Evolutionary conservation across 2,329 filamentous ascomycete species (phyloP).

Genomic region (Zelopaecilomyces penicillatus): DNA sequence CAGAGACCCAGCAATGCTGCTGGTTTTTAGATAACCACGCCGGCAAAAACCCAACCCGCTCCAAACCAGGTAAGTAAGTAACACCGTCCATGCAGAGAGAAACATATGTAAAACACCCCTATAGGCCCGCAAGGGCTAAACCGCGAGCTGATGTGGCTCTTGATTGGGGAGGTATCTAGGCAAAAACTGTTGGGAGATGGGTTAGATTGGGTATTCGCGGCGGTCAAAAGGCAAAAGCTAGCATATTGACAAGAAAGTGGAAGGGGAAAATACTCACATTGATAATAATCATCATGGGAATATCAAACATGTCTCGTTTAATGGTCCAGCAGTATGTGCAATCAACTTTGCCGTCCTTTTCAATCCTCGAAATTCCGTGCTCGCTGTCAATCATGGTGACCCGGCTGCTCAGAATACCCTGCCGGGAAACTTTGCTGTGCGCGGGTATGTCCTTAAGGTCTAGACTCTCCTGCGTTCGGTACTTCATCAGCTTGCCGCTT

Average conservation of each 20-base stretch:
- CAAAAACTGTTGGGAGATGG: conserved; percentile 36
- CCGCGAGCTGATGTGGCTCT: conserved; percentile 46
- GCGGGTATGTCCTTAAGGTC: conserved; percentile 32
- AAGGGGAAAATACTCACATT: conserved; percentile 61
- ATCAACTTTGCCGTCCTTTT: conserved; percentile 83
- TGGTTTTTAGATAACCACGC: too few relatives aligned
- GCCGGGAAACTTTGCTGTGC: conserved; percentile 33
- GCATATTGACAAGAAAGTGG: not conserved
- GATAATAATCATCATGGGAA: conserved; percentile 96
- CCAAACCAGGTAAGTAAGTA: conserved; percentile 12
- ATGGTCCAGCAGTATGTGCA: conserved; percentile 97
- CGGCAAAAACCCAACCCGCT: not conserved
- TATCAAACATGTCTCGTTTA: conserved; percentile 94
- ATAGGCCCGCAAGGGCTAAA: conserved; percentile 25
- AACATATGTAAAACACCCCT: conserved; percentile 7
- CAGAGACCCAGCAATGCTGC: too few relatives aligned
- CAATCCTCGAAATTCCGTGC: conserved; percentile 72
- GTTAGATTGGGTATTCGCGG: too few relatives aligned
- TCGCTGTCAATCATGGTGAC: conserved; percentile 60
- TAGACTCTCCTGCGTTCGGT: conserved; percentile 62
- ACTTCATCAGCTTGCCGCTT: conserved; percentile 81
- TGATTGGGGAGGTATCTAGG: conserved; percentile 52
- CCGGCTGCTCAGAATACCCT: conserved; percentile 47
- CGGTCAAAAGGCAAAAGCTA: conserved; percentile 9
- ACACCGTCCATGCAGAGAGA: conserved; percentile 5